phyloP scores from a whole-genome alignment of 2,329 filamentous ascomycete genomes.

The Catunica adiposa region DNA sequence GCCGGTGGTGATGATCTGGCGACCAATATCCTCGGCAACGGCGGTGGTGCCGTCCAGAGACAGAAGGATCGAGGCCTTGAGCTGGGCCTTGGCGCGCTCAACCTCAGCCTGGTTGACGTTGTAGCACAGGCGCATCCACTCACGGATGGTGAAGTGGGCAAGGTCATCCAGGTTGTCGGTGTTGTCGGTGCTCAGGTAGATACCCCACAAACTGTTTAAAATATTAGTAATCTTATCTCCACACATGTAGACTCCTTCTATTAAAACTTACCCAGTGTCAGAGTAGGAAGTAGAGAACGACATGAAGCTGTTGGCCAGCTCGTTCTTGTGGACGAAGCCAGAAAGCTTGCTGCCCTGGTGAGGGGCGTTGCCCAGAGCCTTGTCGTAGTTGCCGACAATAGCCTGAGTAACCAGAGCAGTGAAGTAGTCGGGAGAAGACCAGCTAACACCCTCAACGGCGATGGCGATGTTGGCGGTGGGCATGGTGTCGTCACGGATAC shows the following conservation, averaged over 20 bases:
- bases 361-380: conserved; percentile 90
- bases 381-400: conserved; percentile 99
- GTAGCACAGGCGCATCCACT: conserved; percentile 90
- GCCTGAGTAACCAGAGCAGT: conserved; percentile 93
- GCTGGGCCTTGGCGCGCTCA: conserved; percentile 96
- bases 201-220: conserved; percentile 76
- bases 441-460: conserved; percentile 97
- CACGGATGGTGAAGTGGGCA: conserved; percentile 92
- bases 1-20: conserved; percentile 95
- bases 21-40: conserved; percentile 93
- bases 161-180: conserved; percentile 79
- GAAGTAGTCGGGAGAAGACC: conserved; percentile 98
- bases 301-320: conserved; percentile 99
- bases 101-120: conserved; percentile 80
- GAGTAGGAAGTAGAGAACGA: conserved; percentile 99
- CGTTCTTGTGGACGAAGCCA: conserved; percentile 82
- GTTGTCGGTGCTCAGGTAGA: conserved; percentile 92
- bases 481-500: conserved; percentile 90
- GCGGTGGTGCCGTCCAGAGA: conserved; percentile 95
- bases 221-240: neutral
- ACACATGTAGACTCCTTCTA: neutral
- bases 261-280: conserved; percentile 72
- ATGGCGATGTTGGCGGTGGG: conserved; percentile 95
- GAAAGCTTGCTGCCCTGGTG: conserved; percentile 98
- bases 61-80: conserved; percentile 94